These are phyloP conservation scores for Beauveria bassiana DNA, from an alignment of 2,329 filamentous ascomycete genomes.

Conservation along the genomic window DNA sequence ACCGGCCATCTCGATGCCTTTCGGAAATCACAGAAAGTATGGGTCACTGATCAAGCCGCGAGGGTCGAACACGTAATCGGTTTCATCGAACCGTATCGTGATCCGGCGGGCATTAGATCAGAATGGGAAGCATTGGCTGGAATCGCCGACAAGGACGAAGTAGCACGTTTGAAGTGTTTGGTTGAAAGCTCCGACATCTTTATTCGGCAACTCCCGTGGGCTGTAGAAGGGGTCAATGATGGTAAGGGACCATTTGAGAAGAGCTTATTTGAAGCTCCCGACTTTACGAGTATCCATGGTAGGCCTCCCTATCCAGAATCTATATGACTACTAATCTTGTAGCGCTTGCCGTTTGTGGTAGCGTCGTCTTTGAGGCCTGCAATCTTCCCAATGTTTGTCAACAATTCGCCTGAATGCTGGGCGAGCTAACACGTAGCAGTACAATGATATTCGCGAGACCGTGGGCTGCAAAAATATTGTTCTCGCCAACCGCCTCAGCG, in stretches of 20 bases:
- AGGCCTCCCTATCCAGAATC: conserved; percentile 20
- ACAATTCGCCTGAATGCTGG: neutral
- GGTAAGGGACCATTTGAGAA: conserved; percentile 57
- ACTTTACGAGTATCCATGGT: conserved; percentile 65
- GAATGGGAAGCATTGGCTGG: conserved; percentile 54
- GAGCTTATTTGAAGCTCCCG: conserved; percentile 59
- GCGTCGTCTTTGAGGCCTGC: neutral
- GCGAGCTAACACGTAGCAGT: conserved; percentile 19
- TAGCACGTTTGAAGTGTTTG: conserved; percentile 48
- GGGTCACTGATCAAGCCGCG: conserved; percentile 51
- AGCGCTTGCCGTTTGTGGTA: neutral
- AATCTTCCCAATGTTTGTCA: conserved; percentile 1
- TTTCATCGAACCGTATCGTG: conserved; percentile 55
- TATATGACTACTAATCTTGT: neutral
- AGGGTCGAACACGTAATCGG: conserved; percentile 50
- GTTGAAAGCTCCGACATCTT: conserved; percentile 56
- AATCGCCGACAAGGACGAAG: conserved; percentile 59
- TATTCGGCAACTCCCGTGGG: conserved; percentile 62
- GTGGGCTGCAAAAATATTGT: conserved; percentile 58
- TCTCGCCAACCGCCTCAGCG: conserved; percentile 47
- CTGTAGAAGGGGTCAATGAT: conserved; percentile 26
- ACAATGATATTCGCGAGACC: conserved; percentile 48
- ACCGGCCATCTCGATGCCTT: conserved; percentile 47
- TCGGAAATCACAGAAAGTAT: conserved; percentile 45
- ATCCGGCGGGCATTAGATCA: conserved; percentile 49